phyloP scores from a whole-genome alignment of 2,329 filamentous ascomycete genomes.

The Beauveria scarabaeidicola region DNA sequence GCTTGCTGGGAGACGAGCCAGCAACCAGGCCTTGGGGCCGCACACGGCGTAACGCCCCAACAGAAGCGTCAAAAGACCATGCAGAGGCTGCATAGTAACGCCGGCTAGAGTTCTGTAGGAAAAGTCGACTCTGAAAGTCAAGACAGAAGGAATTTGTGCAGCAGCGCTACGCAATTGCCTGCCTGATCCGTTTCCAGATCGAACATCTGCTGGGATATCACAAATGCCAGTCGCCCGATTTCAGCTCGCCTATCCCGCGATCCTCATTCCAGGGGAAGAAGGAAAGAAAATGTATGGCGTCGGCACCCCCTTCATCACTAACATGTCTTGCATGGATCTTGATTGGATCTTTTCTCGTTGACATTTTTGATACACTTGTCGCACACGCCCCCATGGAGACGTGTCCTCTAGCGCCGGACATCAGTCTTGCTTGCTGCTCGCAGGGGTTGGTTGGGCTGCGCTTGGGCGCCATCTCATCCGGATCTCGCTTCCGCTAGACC shows the following conservation, averaged over 20 bases:
- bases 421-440: not conserved
- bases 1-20: too few species aligned
- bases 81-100: too few species aligned
- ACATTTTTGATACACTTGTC: not conserved
- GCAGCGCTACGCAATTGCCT: not conserved
- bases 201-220: not conserved
- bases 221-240: not conserved
- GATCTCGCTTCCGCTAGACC: conserved; percentile 5
- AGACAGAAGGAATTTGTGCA: not conserved
- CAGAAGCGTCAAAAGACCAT: too few species aligned
- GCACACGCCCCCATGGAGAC: conserved; percentile 2
- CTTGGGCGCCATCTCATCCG: conserved; percentile 2
- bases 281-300: not conserved
- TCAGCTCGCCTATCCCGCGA: not conserved
- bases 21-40: too few species aligned
- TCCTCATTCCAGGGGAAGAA: not conserved
- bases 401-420: not conserved
- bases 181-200: not conserved
- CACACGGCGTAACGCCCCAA: too few species aligned
- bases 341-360: conserved; percentile 1
- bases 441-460: not conserved
- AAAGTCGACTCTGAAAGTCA: too few species aligned
- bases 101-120: too few species aligned
- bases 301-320: not conserved
- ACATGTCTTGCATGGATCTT: conserved; percentile 8